Base-by-base conservation (phyloP, 2,329 filamentous ascomycete genomes). In the Ophiocordyceps camponoti-saundersi region DNA sequence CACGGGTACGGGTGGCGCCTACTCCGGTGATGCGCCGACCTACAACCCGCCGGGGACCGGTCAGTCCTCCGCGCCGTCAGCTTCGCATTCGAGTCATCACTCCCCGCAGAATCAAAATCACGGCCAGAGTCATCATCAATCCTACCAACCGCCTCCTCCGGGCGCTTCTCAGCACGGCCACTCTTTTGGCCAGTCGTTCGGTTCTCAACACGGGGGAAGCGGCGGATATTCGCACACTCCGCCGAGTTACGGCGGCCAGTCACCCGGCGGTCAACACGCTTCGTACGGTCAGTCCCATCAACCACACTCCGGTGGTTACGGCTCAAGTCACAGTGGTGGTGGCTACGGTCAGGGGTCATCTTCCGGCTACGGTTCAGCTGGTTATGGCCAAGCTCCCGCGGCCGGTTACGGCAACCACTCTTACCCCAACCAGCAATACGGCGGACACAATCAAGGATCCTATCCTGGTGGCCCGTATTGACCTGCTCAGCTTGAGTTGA, bases 21-120 rank as follows among this genome's bases (percentile, higher is more conserved):
- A 84, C 59, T 71, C 66, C 50, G 80, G 79, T 47, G 68, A 74
- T 48, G 76, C 79, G 39, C 81, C 81, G 13, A 65, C 62, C 6
- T 66, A 66, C 49, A 58, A 65, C 18, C 62, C 65, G 11, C 56
- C 61, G 12, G 57, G 60, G 16, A 56, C 54, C 26, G 47, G 55
- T 39, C 54, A 57, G 29, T 53, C 52, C 22, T 54, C 59, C 22
- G 54, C 53, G 39, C 49, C 53, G 30, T 48, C 56, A 26, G 52
- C 55, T 47, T 51, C 57, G 29, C 59, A 59, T n/a, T 52, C 57
- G 44, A 61, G 46, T 41, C 55, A 61, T 23, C 55, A 58, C 7
- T 49, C 50, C 22, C 47, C 48, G 15, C 50, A 52, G n/a, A 45
- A 49, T 39, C 51, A 50, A 10, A 48, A 49, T 39, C 50, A 52